phyloP scores from a whole-genome alignment of 176 grass and related monocot species.

The Aegilops sharonensis region DNA sequence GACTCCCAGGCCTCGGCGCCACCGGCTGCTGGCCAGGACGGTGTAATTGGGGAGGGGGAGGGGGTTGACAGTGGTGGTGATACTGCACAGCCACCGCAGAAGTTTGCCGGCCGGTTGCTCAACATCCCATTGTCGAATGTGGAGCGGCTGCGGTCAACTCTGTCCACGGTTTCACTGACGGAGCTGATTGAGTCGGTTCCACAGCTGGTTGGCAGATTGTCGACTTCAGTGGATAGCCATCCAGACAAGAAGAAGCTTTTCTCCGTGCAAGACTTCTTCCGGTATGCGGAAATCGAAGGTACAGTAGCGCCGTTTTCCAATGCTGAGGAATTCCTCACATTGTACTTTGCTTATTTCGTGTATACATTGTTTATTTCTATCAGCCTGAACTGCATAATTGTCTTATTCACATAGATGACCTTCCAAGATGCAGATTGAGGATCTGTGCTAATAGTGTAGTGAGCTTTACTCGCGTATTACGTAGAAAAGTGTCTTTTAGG shows the following conservation, averaged over 20 bases:
- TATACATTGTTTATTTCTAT: not conserved
- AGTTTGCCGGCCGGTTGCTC: slow-evolving; percentile 55
- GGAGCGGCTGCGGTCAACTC: slow-evolving; percentile 73
- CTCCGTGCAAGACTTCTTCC: slow-evolving; percentile 95
- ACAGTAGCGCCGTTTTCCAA: not conserved
- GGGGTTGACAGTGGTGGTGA: slow-evolving; percentile 17
- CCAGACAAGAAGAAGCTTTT: slow-evolving; percentile 98
- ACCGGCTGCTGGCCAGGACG: slow-evolving; percentile 8
- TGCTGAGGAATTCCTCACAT: not conserved
- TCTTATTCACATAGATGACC: not conserved
- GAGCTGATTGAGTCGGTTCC: slow-evolving; percentile 81
- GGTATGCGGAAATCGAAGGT: slow-evolving; percentile 91
- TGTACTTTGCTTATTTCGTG: not conserved
- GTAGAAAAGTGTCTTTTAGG: not conserved
- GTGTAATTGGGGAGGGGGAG: slow-evolving; percentile 39
- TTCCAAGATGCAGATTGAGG: not conserved
- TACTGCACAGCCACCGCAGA: slow-evolving; percentile 36
- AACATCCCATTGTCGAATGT: slow-evolving; percentile 87
- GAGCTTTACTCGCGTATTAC: not conserved
- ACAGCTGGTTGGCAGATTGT: slow-evolving; percentile 60
- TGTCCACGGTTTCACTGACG: slow-evolving; percentile 64
- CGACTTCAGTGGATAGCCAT: slow-evolving; percentile 40
- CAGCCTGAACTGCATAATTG: not conserved
- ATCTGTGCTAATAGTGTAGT: not conserved
- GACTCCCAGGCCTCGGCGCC: slow-evolving; percentile 25